Base-by-base conservation (phyloP, 202 grass and related monocot genomes). In the Schoenoplectus triqueter region DNA sequence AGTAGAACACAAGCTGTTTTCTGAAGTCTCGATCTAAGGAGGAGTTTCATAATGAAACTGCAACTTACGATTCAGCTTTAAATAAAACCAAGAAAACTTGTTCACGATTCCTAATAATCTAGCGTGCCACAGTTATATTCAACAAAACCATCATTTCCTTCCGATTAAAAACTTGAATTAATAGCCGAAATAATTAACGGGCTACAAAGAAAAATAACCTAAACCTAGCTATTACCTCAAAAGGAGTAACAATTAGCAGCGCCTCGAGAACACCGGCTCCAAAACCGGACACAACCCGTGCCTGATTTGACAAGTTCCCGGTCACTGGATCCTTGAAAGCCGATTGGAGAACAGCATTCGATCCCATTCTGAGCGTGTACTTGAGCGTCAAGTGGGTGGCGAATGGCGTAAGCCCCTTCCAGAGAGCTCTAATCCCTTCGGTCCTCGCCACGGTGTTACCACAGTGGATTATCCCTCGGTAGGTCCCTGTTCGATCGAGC, bases 371-470 rank as follows among this genome's bases (percentile, higher is more conserved):
- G 14, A 99, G 96, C 40, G 91, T 83, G 90, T 94, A 99, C 90
- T 99, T 99, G 84, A 99, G 90, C 46, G 91, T 99, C 66, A 95
- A 88, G 84, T 96, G 96, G 2, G 96, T 99, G 69, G 93, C 91
- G 86, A 96, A 99, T 54, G 96, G 96, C 79, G 96, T 99, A 68
- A 99, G 91, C 1, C 93, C 96, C 87, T 95, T 99, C 93, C 90
- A 99, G 73, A 96, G 91, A 57, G 93, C 90, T 39, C 86, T 87
- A 17, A 87, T 90, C 69, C 96, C 96, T 89, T 99, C 96, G 6
- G 88, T 59, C 67, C 82, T 84, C 15, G 82, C 91, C 6, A 94
- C 93, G 22, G 91, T 93, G 47, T 84, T 13, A 50, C 96, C 93
- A 81, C 96, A 98, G 81, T 95, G 96, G 72, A 84, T 42, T 80